Percentiles rank a stretch among this genome's conserved stretches.
phyloP scores from a whole-genome alignment of 768 basidiomycete genomes.

The Russula sp. region DNA sequence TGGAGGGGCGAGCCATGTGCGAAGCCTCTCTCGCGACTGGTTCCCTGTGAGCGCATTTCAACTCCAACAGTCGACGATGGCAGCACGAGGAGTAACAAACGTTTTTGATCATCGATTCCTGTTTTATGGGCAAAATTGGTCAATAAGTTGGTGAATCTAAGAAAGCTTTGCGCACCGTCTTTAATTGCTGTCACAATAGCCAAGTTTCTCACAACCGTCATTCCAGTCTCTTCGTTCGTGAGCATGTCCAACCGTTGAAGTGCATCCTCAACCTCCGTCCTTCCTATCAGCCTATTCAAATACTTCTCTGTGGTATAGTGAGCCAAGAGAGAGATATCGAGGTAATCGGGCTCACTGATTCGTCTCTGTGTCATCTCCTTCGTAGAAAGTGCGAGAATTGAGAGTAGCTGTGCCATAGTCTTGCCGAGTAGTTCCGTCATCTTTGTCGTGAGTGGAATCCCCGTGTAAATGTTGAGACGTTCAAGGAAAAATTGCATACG shows the following conservation, averaged over 20 bases:
- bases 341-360: not conserved
- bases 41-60: not conserved
- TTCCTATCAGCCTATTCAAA: not conserved
- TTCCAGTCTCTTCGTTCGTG: not conserved
- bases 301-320: not conserved
- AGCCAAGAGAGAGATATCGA: not conserved
- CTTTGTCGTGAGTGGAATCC: not conserved
- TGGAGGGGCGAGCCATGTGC: slow-evolving; percentile 4
- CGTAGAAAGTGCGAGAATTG: not conserved
- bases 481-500: slow-evolving; percentile 4
- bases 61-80: not conserved
- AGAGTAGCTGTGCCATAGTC: not conserved
- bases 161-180: not conserved
- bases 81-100: not conserved
- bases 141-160: not conserved
- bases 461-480: not conserved
- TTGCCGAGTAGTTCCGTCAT: not conserved
- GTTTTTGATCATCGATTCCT: not conserved
- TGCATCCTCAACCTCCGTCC: not conserved
- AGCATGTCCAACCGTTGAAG: not conserved
- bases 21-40: not conserved
- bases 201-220: not conserved
- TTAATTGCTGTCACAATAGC: not conserved
- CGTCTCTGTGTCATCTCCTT: not conserved
- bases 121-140: not conserved